A percentile compares a stretch with the other conserved stretches of the same genome.
Evolutionary conservation across 2,329 filamentous ascomycete genomes (phyloP).

Genomic region (Penicillium vulpinum): DNA sequence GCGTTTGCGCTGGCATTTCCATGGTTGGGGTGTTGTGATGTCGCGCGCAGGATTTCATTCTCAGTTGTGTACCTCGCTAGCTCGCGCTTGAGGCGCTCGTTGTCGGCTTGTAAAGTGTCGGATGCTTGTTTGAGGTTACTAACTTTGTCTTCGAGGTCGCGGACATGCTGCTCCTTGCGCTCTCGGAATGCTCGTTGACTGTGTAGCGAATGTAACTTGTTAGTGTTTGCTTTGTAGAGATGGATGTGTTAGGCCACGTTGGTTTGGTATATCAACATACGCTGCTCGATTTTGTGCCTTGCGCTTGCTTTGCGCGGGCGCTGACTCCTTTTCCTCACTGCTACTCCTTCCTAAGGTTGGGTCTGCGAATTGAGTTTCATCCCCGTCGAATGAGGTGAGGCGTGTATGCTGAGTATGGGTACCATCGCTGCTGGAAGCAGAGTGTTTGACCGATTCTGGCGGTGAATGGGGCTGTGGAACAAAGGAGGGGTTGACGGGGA

Average conservation of each 20-base stretch:
- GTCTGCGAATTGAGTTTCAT: conserved; percentile 29
- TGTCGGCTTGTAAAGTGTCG: conserved; percentile 72
- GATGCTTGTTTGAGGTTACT: conserved; percentile 73
- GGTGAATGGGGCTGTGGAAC: conserved; percentile 38
- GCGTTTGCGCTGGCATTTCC: conserved; percentile 42
- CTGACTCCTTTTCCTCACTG: conserved; percentile 56
- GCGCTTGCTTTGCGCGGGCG: conserved; percentile 59
- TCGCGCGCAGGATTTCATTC: conserved; percentile 88
- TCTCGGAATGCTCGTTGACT: conserved; percentile 96
- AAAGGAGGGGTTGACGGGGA: conserved; percentile 38
- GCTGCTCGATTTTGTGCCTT: conserved; percentile 73
- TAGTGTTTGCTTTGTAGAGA: background rate
- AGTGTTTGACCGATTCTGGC: conserved; percentile 38
- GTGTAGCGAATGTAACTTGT: background rate
- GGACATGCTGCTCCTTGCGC: conserved; percentile 90
- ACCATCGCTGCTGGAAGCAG: conserved; percentile 33
- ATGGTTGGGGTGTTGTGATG: conserved; percentile 52
- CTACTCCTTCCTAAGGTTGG: conserved; percentile 45
- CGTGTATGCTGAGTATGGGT: conserved; percentile 22
- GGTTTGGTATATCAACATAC: conserved; percentile 52
- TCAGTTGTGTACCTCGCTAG: conserved; percentile 83
- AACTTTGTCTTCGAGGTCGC: conserved; percentile 86
- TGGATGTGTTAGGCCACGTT: background rate
- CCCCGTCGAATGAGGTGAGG: conserved; percentile 31
- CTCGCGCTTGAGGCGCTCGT: conserved; percentile 80